Conservation (phyloP, 306 rosid species). For the Malus sieversii region DNA sequence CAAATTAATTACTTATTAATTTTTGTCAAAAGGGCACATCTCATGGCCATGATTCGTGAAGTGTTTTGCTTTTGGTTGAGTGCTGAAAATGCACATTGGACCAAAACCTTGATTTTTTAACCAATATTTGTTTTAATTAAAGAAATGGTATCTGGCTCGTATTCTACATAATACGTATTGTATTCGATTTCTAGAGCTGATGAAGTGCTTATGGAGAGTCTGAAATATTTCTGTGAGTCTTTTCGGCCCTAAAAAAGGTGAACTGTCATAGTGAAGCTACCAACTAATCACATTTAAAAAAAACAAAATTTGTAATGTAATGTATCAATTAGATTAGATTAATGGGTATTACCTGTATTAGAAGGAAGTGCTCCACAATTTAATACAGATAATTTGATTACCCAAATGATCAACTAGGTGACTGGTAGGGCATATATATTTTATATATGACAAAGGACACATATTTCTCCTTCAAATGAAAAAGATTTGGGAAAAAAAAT, state of each 20-base stretch:
- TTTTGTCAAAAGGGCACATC: constrained; percentile 30
- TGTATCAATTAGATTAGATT: neutral
- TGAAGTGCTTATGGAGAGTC: too few species aligned
- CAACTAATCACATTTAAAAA: too few species aligned
- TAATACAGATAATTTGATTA: neutral
- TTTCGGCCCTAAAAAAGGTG: fast-evolving
- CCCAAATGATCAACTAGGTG: constrained; percentile 22
- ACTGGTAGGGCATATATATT: neutral
- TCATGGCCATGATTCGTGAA: constrained; percentile 11
- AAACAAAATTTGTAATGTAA: too few species aligned
- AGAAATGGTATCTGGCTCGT: too few species aligned
- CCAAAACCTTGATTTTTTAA: neutral
- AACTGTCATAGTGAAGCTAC: too few species aligned
- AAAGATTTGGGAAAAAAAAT: constrained; percentile 42
- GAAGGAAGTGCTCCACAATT: neutral
- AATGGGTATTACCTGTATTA: neutral
- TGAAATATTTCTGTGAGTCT: too few species aligned
- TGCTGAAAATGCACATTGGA: constrained; percentile 49
- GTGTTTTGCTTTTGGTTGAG: constrained; percentile 28
- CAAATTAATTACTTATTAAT: constrained; percentile 20
- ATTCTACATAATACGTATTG: too few species aligned
- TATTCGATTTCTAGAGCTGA: too few species aligned
- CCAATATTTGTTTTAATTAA: neutral
- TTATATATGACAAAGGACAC: constrained; percentile 28
- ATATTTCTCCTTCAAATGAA: constrained; percentile 37